Percentiles rank a stretch among this genome's conserved stretches.
phyloP scores from a whole-genome alignment of 164 flowering plant genomes.

The Sextonia rubra region DNA sequence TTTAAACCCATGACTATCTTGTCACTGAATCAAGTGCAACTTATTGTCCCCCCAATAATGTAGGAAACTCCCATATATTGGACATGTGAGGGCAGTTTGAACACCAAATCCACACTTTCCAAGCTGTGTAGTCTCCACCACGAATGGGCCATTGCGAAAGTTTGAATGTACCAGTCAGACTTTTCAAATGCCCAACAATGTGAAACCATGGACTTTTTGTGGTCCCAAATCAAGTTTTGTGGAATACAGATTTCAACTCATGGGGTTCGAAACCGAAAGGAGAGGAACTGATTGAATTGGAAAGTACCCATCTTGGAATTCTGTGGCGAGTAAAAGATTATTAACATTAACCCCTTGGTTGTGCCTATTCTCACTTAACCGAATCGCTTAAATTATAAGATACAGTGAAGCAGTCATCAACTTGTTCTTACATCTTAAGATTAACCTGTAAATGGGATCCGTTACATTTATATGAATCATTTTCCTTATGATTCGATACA shows the following conservation, averaged over 20 bases:
- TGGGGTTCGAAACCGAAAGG: slow-evolving; percentile 11
- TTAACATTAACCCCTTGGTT: too few species aligned
- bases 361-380: too few species aligned
- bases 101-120: not conserved
- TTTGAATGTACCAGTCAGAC: too few species aligned
- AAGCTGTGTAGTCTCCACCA: not conserved
- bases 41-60: too few species aligned
- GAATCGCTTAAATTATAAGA: too few species aligned
- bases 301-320: not conserved
- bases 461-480: too few species aligned
- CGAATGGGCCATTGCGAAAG: not conserved
- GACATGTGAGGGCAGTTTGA: not conserved
- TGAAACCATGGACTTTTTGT: not conserved
- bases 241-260: not conserved
- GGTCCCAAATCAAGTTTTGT: not conserved
- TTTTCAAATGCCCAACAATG: not conserved
- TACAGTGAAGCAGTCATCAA: too few species aligned
- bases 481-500: too few species aligned
- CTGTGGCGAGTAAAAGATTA: not conserved
- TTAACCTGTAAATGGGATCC: too few species aligned
- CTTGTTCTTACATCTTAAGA: too few species aligned
- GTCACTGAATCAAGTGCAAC: not conserved
- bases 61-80: not conserved
- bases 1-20: not conserved
- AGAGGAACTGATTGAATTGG: not conserved